Conservation (phyloP, 2,329 filamentous ascomycete genomes). For the Endoconidiophora laricicola region DNA sequence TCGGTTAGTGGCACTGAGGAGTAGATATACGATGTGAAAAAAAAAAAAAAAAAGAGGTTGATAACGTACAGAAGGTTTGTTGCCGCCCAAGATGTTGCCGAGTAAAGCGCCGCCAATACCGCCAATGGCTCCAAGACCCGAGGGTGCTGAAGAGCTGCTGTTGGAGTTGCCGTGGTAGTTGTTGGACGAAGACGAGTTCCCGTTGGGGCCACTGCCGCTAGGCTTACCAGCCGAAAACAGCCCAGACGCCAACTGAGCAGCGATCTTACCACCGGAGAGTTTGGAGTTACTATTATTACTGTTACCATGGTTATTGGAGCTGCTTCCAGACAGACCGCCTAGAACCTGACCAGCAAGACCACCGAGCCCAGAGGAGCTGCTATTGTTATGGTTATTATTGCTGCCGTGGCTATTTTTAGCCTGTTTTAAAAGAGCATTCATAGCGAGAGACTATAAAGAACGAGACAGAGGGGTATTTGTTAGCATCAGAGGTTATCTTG, state of each 20-base stretch:
- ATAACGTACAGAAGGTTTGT: conserved; percentile 26
- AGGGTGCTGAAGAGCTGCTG: conserved; percentile 18
- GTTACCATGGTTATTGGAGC: conserved; percentile 17
- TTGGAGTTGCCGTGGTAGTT: conserved; percentile 15
- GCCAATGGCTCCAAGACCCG: conserved; percentile 19
- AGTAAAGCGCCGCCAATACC: conserved; percentile 37
- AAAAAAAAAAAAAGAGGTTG: neutral
- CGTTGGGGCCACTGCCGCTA: conserved; percentile 19
- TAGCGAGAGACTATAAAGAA: conserved; percentile 35
- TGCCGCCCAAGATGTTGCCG: conserved; percentile 37
- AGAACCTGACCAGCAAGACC: conserved; percentile 32
- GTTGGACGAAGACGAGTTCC: neutral
- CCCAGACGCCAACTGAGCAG: conserved; percentile 39
- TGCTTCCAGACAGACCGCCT: conserved; percentile 21
- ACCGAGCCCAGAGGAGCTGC: conserved; percentile 26
- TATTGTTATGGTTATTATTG: conserved; percentile 20
- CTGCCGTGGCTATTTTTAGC: conserved; percentile 26
- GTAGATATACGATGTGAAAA: neutral
- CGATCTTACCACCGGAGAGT: conserved; percentile 31
- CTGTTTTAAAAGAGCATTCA: conserved; percentile 38
- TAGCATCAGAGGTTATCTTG: neutral
- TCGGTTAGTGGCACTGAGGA: neutral
- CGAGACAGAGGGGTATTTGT: neutral
- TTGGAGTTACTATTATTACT: conserved; percentile 21
- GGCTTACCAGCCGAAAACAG: conserved; percentile 28